These are phyloP conservation scores for Trametes coccinea DNA, from an alignment of 768 basidiomycete genomes.

Conservation along the genomic window DNA sequence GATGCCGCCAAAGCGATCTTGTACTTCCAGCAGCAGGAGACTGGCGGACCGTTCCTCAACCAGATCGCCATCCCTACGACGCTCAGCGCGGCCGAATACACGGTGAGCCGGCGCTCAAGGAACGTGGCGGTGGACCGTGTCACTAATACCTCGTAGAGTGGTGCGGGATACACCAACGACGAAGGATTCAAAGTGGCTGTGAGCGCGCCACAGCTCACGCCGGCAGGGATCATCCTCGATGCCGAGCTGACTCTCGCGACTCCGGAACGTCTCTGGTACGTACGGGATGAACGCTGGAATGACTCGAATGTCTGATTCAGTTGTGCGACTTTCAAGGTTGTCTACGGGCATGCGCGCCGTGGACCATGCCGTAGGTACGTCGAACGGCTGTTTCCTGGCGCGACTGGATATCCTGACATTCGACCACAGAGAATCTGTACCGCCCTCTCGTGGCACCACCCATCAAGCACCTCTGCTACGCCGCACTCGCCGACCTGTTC, in stretches of 20 bases:
- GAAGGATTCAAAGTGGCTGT: slow-evolving; percentile 65
- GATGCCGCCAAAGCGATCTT: slow-evolving; percentile 77
- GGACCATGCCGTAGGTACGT: slow-evolving; percentile 74
- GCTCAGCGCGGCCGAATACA: slow-evolving; percentile 76
- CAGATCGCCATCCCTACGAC: slow-evolving; percentile 86
- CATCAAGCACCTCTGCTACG: slow-evolving; percentile 62
- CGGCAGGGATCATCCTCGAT: slow-evolving; percentile 75
- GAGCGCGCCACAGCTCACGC: slow-evolving; percentile 56
- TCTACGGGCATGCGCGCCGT: slow-evolving; percentile 79
- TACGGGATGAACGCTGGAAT: no score
- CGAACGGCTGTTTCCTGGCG: background rate
- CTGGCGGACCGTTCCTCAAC: slow-evolving; percentile 49
- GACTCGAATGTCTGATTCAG: no score
- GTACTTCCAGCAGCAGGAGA: slow-evolving; percentile 59
- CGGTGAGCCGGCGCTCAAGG: slow-evolving; percentile 34
- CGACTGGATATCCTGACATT: background rate
- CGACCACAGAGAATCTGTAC: slow-evolving; percentile 58
- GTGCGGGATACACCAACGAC: slow-evolving; percentile 71
- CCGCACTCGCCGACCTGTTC: slow-evolving; percentile 71
- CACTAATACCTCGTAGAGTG: background rate
- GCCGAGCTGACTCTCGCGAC: slow-evolving; percentile 72
- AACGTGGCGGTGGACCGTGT: slow-evolving; percentile 18
- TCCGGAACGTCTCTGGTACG: slow-evolving; percentile 72
- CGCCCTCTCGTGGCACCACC: slow-evolving; percentile 55
- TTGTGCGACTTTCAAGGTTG: slow-evolving; percentile 45